Evolutionary conservation across 257 asterid species (phyloP).

Genomic region (Lavandula angustifolia): DNA sequence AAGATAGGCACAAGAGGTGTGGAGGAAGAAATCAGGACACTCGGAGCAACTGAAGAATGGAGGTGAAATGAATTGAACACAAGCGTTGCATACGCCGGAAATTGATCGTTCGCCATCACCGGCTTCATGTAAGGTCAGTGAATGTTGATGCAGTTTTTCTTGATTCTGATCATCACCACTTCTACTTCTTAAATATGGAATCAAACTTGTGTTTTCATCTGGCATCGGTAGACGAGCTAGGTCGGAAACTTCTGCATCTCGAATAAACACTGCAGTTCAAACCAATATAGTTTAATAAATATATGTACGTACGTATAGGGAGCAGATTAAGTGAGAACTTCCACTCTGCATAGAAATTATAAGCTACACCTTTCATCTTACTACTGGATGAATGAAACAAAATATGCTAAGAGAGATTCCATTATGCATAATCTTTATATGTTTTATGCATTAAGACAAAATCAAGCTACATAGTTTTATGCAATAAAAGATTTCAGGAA

Average conservation of each 20-base stretch:
- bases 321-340: too few species aligned
- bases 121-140: background rate
- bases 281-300: too few species aligned
- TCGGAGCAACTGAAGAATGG: background rate
- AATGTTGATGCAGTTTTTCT: background rate
- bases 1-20: background rate
- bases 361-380: too few species aligned
- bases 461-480: too few species aligned
- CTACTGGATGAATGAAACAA: too few species aligned
- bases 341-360: too few species aligned
- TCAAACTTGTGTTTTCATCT: background rate
- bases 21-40: constrained; percentile 12
- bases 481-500: too few species aligned
- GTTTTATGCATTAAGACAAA: too few species aligned
- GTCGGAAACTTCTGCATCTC: background rate
- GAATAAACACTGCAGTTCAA: background rate
- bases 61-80: background rate
- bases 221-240: background rate
- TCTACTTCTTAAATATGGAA: background rate
- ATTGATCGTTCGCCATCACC: background rate
- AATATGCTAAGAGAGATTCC: too few species aligned
- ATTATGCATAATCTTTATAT: too few species aligned
- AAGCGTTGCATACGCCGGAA: background rate
- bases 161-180: background rate
- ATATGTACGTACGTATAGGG: too few species aligned